Evolutionary conservation across 2,329 filamentous ascomycete species (phyloP).

Genomic region (Hypoxylon sp.): DNA sequence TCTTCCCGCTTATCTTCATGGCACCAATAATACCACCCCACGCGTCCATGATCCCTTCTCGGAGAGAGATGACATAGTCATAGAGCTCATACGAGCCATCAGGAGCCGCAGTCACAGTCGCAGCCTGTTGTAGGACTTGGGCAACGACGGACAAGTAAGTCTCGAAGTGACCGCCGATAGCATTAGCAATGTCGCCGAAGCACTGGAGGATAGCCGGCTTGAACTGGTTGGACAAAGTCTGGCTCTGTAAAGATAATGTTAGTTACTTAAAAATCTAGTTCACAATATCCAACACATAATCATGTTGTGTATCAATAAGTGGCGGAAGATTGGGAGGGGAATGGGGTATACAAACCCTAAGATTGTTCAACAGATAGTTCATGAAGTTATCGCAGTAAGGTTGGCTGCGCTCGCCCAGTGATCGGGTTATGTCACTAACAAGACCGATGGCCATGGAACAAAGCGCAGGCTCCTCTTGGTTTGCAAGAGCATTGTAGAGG

Average conservation of each 20-base stretch:
- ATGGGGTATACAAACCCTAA: slow-evolving; percentile 81
- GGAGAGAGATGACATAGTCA: slow-evolving; percentile 93
- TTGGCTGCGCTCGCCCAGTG: slow-evolving; percentile 88
- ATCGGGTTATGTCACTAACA: slow-evolving; percentile 95
- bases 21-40: slow-evolving; percentile 97
- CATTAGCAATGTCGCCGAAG: slow-evolving; percentile 96
- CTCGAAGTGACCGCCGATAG: slow-evolving; percentile 92
- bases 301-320: background rate
- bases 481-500: slow-evolving; percentile 92
- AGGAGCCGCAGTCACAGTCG: slow-evolving; percentile 79
- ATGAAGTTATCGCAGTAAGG: slow-evolving; percentile 98
- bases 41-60: slow-evolving; percentile 98
- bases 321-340: slow-evolving; percentile 10
- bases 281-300: slow-evolving; percentile 12
- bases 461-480: slow-evolving; percentile 93
- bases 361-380: slow-evolving; percentile 95
- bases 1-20: slow-evolving; percentile 85
- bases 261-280: slow-evolving; percentile 43
- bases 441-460: slow-evolving; percentile 98
- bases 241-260: slow-evolving; percentile 68
- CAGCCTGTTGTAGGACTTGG: slow-evolving; percentile 92
- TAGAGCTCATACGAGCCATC: slow-evolving; percentile 95
- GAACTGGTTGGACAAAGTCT: slow-evolving; percentile 91
- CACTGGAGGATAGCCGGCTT: slow-evolving; percentile 98
- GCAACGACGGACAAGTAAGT: slow-evolving; percentile 93